Evolutionary conservation across 2,329 filamentous ascomycete genomes (phyloP).

Genomic region (Neodidymelliopsis sp.): DNA sequence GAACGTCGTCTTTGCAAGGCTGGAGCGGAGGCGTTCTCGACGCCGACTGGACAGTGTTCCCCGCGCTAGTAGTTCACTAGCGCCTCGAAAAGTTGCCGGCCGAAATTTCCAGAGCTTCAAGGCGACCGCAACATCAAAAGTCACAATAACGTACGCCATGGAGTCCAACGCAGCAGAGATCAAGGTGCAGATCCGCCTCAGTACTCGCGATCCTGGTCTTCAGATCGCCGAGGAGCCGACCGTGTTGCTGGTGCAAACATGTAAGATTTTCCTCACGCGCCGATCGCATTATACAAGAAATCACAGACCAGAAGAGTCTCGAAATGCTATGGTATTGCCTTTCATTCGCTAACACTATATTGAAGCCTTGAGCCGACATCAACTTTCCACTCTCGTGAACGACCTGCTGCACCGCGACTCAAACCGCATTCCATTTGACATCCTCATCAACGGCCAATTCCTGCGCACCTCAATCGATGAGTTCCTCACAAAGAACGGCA

Average conservation of each 20-base stretch:
- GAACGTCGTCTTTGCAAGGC: background rate
- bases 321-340: too few species aligned
- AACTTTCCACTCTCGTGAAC: conserved; percentile 69
- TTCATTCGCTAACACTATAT: conserved; percentile 18
- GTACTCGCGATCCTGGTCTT: conserved; percentile 43
- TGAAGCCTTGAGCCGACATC: conserved; percentile 41
- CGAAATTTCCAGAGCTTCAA: conserved; percentile 39
- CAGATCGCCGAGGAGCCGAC: conserved; percentile 45
- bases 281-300: background rate
- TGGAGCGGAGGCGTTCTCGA: conserved; percentile 27
- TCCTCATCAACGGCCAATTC: conserved; percentile 93
- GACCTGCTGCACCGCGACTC: conserved; percentile 64
- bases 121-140: conserved; percentile 14
- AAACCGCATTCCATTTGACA: conserved; percentile 83
- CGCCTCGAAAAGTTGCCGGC: conserved; percentile 34
- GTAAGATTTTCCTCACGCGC: conserved; percentile 25
- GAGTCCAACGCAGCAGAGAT: conserved; percentile 36
- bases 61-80: conserved; percentile 32
- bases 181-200: conserved; percentile 47
- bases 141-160: conserved; percentile 28
- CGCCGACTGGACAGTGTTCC: conserved; percentile 19
- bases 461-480: conserved; percentile 89
- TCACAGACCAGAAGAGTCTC: too few species aligned
- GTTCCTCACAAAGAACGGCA: conserved; percentile 83
- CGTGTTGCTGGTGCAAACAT: conserved; percentile 42